These are phyloP conservation scores for Claviceps africana DNA, from an alignment of 2,329 filamentous ascomycete species.

Conservation along the genomic window DNA sequence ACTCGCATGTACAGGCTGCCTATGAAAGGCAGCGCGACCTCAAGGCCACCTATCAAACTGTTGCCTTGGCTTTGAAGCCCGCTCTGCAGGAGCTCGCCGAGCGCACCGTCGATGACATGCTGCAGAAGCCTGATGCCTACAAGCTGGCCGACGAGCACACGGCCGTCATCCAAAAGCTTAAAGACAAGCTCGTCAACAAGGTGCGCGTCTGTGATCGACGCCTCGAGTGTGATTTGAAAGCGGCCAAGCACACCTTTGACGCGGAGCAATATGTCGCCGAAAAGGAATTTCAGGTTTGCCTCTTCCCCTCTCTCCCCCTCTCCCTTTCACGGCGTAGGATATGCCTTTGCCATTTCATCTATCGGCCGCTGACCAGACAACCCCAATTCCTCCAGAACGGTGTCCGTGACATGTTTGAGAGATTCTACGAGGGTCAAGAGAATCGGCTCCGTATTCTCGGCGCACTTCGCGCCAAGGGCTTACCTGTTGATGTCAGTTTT, in stretches of 20 bases:
- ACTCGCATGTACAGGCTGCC: conserved; percentile 39
- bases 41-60: conserved; percentile 48
- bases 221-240: conserved; percentile 20
- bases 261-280: conserved; percentile 20
- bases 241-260: conserved; percentile 25
- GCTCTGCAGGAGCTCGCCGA: conserved; percentile 52
- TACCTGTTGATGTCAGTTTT: conserved; percentile 36
- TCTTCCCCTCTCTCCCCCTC: background rate
- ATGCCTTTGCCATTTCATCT: background rate
- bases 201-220: conserved; percentile 18
- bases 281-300: conserved; percentile 25
- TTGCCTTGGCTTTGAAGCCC: conserved; percentile 49
- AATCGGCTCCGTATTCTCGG: conserved; percentile 31
- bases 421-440: conserved; percentile 31
- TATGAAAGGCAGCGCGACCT: conserved; percentile 53
- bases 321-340: too few relatives aligned
- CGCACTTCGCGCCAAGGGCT: conserved; percentile 26
- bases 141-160: conserved; percentile 39
- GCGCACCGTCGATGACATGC: conserved; percentile 41
- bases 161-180: conserved; percentile 36
- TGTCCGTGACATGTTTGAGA: conserved; percentile 24
- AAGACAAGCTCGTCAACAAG: conserved; percentile 17
- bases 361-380: background rate
- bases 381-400: conserved; percentile 18
- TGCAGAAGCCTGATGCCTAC: conserved; percentile 38